Evolutionary conservation across 305 asterid genomes (phyloP).

Genomic region (Fraxinus angustifolia): DNA sequence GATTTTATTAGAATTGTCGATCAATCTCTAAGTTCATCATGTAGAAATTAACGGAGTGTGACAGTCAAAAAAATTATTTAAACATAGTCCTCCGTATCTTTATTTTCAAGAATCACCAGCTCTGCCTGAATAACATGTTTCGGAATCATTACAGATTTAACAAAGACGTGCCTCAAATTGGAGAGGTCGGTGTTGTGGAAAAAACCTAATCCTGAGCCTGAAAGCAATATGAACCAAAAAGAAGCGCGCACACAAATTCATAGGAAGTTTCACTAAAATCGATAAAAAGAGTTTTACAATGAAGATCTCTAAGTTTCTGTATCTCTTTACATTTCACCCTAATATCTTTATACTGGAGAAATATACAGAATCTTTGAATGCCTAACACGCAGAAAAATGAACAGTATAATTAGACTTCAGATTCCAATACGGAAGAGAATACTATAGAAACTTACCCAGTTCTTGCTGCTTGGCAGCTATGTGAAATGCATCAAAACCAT

Average conservation of each 20-base stretch:
- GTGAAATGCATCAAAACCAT: slow-evolving; percentile 76
- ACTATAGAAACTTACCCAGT: slow-evolving; percentile 37
- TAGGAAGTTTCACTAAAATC: neutral
- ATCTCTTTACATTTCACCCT: neutral
- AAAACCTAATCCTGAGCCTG: neutral
- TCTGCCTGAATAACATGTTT: neutral
- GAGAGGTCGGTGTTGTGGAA: neutral
- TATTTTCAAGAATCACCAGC: neutral
- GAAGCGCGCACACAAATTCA: neutral
- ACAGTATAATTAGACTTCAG: neutral
- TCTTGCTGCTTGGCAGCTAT: slow-evolving; percentile 72
- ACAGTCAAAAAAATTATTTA: neutral
- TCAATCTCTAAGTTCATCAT: neutral
- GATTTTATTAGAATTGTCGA: neutral
- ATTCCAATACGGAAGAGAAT: neutral
- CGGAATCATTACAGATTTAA: neutral
- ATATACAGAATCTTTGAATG: neutral
- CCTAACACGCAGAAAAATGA: neutral
- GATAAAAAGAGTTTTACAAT: neutral
- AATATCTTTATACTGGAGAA: neutral
- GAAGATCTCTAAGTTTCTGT: neutral
- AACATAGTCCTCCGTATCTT: neutral
- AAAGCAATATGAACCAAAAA: neutral
- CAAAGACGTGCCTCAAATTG: neutral
- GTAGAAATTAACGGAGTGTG: neutral